Conservation (phyloP, 495 filamentous ascomycete genomes). For the Paragyromitra xinjiangensis region DNA sequence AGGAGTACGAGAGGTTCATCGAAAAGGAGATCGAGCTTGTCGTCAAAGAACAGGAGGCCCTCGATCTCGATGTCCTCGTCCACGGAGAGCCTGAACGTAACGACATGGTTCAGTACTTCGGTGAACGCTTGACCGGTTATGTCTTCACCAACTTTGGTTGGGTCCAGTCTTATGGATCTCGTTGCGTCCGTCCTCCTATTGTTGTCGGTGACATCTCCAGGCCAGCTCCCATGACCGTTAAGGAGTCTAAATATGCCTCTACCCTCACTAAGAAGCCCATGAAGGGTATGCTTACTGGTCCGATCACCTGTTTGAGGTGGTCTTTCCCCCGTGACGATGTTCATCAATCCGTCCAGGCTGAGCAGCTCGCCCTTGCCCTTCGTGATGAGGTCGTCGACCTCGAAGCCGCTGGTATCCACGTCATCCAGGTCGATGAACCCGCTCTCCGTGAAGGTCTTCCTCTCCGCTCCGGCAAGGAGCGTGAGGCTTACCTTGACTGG, state of each 20-base stretch:
- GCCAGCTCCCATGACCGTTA: constrained; percentile 96
- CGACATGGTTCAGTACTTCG: constrained; percentile 99
- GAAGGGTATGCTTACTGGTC: constrained; percentile 99
- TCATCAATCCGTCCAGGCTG: constrained; percentile 97
- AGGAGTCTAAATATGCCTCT: constrained; percentile 98
- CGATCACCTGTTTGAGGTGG: constrained; percentile 98
- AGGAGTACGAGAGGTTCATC: constrained; percentile 97
- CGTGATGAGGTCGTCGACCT: constrained; percentile 98
- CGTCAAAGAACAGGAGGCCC: constrained; percentile 96
- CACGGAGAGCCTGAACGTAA: constrained; percentile 99
- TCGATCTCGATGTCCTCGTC: constrained; percentile 93
- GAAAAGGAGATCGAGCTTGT: constrained; percentile 94
- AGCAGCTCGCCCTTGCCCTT: constrained; percentile 97
- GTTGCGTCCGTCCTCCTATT: constrained; percentile 96
- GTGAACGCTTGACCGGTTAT: constrained; percentile 94
- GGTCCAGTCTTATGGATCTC: constrained; percentile 98
- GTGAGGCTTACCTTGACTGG: constrained; percentile 94
- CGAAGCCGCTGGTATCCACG: constrained; percentile 90
- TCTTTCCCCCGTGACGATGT: constrained; percentile 99
- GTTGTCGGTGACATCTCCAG: constrained; percentile 98
- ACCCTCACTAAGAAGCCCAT: constrained; percentile 95
- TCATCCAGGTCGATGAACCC: constrained; percentile 99
- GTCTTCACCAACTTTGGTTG: constrained; percentile 98
- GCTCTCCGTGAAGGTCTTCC: constrained; percentile 99
- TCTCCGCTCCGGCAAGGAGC: constrained; percentile 88